Conservation (phyloP, 805 yeast genomes). For the Debaryomyces maramus region DNA sequence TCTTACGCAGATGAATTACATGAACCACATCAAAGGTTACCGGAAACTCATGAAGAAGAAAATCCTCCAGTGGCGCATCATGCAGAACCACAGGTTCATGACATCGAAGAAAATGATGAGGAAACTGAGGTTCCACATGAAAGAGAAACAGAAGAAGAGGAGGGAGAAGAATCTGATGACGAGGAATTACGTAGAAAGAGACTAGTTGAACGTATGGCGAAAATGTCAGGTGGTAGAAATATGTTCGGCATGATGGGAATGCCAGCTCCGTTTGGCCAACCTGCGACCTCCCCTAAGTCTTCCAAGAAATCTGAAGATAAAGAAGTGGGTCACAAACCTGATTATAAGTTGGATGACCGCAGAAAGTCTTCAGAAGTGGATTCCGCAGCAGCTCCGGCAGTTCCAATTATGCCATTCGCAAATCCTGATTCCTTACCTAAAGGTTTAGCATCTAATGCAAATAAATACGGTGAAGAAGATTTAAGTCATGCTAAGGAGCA, state of each 20-base stretch:
- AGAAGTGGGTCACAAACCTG: background rate
- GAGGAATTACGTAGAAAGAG: slow-evolving; percentile 76
- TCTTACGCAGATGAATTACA: background rate
- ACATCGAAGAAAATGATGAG: slow-evolving; percentile 8
- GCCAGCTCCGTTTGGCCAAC: slow-evolving; percentile 39
- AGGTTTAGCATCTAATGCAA: background rate
- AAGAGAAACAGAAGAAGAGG: slow-evolving; percentile 51
- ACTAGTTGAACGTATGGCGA: slow-evolving; percentile 93
- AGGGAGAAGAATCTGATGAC: slow-evolving; percentile 63
- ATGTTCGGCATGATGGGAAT: slow-evolving; percentile 73
- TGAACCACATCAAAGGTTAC: background rate
- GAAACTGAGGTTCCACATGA: slow-evolving; percentile 34
- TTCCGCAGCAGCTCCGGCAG: slow-evolving; percentile 33
- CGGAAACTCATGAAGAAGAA: slow-evolving; percentile 9
- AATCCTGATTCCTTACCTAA: slow-evolving; percentile 32
- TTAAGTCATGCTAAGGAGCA: slow-evolving; percentile 7
- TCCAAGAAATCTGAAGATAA: slow-evolving; percentile 8
- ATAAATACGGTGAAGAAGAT: slow-evolving; percentile 11
- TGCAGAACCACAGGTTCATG: background rate
- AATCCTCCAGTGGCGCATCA: background rate
- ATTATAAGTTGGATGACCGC: slow-evolving; percentile 4
- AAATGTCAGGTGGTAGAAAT: slow-evolving; percentile 81
- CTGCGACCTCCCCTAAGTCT: slow-evolving; percentile 7
- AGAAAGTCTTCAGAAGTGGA: slow-evolving; percentile 19
- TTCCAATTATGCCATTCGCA: slow-evolving; percentile 57